Evolutionary conservation across 2,329 filamentous ascomycete species (phyloP).

Genomic region (Verticillium tricorpus): DNA sequence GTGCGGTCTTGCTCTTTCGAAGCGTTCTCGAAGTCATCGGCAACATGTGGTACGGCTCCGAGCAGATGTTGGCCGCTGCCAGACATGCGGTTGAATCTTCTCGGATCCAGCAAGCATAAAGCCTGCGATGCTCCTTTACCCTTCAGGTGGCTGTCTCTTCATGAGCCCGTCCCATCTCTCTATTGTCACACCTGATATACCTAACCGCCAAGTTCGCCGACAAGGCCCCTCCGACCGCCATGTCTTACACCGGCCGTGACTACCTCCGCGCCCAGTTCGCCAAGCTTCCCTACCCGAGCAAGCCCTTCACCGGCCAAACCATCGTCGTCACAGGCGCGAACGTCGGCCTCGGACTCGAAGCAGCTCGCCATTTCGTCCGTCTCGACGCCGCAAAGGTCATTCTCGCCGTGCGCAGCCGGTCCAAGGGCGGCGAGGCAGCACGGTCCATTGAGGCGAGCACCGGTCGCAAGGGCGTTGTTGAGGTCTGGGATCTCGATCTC

Average conservation of each 20-base stretch:
- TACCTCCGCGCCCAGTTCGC: conserved; percentile 1
- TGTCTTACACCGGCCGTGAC: background rate
- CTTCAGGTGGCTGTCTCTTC: no score
- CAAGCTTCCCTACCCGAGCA: background rate
- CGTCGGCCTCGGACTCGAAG: conserved; percentile 4
- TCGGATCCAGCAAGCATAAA: no score
- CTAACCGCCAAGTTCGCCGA: no score
- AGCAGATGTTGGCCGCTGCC: no score
- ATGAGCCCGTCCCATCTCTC: no score
- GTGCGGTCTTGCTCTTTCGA: no score
- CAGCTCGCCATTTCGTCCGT: conserved; percentile 2
- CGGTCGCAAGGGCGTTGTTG: conserved; percentile 16
- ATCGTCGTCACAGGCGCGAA: conserved; percentile 7
- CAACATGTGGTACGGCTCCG: no score
- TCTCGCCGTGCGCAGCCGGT: conserved; percentile 31
- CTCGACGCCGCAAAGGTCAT: conserved; percentile 31
- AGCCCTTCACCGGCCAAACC: background rate
- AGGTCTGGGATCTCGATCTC: conserved; percentile 41
- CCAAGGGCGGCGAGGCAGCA: conserved; percentile 34
- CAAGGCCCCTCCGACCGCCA: background rate
- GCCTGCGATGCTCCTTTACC: no score
- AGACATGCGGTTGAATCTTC: no score
- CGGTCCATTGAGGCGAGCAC: conserved; percentile 26
- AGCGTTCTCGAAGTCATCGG: no score
- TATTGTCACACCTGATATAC: no score